A percentile compares a stretch with the other conserved stretches of the same genome.
Conservation (phyloP, 208 protist species). For the Leishmania major region DNA sequence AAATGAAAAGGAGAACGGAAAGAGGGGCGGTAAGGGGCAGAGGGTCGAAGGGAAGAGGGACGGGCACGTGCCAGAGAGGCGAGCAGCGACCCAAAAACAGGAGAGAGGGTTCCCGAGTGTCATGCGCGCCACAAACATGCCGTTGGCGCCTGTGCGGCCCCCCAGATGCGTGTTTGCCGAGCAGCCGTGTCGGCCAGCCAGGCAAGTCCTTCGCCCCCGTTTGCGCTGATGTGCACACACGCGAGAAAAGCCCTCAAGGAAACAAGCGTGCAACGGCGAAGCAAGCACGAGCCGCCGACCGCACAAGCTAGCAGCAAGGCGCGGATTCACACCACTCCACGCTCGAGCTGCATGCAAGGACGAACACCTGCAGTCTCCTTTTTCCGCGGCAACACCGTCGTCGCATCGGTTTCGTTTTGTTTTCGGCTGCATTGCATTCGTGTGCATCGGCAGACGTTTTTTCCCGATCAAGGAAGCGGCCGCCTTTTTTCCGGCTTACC, state of each 20-base stretch:
- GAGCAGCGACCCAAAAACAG: background rate
- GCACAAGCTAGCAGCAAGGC: background rate
- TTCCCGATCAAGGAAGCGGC: background rate
- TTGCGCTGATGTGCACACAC: background rate
- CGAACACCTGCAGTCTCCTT: background rate
- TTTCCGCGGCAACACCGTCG: background rate
- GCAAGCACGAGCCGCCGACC: background rate
- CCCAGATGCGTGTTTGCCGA: background rate
- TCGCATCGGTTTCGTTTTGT: too few species aligned
- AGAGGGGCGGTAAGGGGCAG: background rate
- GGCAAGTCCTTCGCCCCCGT: background rate
- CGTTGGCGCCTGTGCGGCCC: background rate
- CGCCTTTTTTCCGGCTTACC: background rate
- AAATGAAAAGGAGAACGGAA: too few species aligned
- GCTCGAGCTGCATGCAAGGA: background rate
- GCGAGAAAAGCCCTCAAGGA: background rate
- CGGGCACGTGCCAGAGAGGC: background rate
- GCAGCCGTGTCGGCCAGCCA: background rate
- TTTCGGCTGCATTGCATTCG: background rate
- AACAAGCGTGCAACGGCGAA: background rate
- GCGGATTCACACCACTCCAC: background rate
- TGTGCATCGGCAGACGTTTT: background rate
- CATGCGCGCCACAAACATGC: background rate
- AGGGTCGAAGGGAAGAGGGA: background rate
- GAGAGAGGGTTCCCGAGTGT: background rate